Percentiles rank a stretch among this genome's conserved stretches.
These are phyloP conservation scores for Chlamydomonas sp. DNA, from an alignment of 139 green algal genomes.

Conservation along the genomic window DNA sequence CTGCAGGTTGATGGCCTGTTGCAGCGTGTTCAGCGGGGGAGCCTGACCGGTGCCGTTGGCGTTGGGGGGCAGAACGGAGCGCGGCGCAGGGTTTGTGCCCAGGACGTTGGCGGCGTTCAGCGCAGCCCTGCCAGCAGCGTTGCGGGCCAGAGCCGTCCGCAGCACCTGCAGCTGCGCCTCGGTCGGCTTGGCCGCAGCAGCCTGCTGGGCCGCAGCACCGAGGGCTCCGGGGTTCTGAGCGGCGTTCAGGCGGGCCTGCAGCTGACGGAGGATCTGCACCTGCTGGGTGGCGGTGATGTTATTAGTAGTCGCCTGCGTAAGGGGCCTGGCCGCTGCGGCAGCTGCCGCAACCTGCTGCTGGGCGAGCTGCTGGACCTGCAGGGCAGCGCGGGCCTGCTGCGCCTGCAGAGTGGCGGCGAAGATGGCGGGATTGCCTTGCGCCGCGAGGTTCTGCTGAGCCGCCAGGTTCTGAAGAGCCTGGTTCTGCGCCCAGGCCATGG, in stretches of 20 bases:
- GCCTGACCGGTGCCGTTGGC: neutral
- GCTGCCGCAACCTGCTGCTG: slow-evolving; percentile 31
- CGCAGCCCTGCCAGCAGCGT: neutral
- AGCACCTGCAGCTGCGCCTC: slow-evolving; percentile 36
- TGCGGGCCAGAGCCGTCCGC: slow-evolving; percentile 10
- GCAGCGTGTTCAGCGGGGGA: slow-evolving; percentile 17
- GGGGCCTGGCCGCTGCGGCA: neutral
- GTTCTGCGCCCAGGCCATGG: slow-evolving; percentile 32
- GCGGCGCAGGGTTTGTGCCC: neutral
- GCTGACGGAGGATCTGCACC: slow-evolving; percentile 38
- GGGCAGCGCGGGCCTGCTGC: slow-evolving; percentile 13
- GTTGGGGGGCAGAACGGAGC: neutral
- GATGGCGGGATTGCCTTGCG: slow-evolving; percentile 9
- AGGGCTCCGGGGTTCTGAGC: neutral
- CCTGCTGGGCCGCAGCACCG: neutral
- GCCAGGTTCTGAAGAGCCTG: slow-evolving; percentile 39
- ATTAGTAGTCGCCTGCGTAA: neutral
- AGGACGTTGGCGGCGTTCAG: slow-evolving; percentile 27
- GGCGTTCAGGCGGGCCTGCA: slow-evolving; percentile 29
- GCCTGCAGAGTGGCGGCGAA: slow-evolving; percentile 23
- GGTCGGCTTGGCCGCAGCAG: slow-evolving; percentile 17
- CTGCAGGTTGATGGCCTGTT: slow-evolving; percentile 44
- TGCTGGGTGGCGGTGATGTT: slow-evolving; percentile 22
- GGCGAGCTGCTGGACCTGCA: slow-evolving; percentile 38
- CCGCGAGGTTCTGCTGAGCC: neutral